Evolutionary conservation across 495 filamentous ascomycete species (phyloP).

Genomic region (Aspergillus haitiensis): DNA sequence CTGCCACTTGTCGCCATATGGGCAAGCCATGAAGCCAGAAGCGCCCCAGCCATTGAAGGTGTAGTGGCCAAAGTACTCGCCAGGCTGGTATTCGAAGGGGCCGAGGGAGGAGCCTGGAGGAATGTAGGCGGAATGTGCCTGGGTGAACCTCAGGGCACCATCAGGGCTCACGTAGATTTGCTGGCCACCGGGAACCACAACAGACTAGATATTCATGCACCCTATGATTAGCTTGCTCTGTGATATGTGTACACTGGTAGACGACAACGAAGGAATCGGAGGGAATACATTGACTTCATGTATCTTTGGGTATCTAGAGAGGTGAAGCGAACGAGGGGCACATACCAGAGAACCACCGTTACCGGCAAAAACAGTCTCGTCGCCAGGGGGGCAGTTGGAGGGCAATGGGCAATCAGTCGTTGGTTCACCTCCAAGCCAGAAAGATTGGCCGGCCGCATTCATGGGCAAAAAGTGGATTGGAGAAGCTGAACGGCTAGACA

Average conservation of each 20-base stretch:
- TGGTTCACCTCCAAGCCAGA: constrained; percentile 44
- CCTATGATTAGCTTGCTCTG: no score
- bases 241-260: no score
- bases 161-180: constrained; percentile 57
- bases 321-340: constrained; percentile 2
- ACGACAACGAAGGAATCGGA: no score
- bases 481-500: constrained; percentile 42
- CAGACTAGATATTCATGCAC: constrained; percentile 29
- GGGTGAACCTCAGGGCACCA: constrained; percentile 60
- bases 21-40: constrained; percentile 48
- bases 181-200: constrained; percentile 66
- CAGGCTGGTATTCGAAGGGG: constrained; percentile 42
- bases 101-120: constrained; percentile 52
- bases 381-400: constrained; percentile 44
- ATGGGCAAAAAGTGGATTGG: constrained; percentile 43
- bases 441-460: constrained; percentile 40
- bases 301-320: neutral
- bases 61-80: constrained; percentile 31
- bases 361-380: constrained; percentile 40
- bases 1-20: constrained; percentile 41
- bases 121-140: constrained; percentile 58
- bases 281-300: neutral
- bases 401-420: constrained; percentile 41
- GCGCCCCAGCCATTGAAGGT: constrained; percentile 35
- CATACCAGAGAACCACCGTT: constrained; percentile 41